These are phyloP conservation scores for Camellia japonica DNA, from an alignment of 148 eudicot species.

Conservation along the genomic window DNA sequence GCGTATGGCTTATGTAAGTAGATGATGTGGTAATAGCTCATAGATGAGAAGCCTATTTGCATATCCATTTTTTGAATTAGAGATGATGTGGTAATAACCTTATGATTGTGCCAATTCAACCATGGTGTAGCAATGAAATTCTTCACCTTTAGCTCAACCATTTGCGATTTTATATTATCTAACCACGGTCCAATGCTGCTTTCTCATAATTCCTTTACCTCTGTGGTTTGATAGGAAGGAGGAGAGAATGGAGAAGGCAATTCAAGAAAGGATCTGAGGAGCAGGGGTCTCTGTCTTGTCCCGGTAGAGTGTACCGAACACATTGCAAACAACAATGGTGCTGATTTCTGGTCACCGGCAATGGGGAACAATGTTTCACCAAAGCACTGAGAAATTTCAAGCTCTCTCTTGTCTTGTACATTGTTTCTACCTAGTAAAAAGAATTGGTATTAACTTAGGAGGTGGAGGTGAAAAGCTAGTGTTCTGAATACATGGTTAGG, in stretches of 20 bases:
- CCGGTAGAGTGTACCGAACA: constrained; percentile 35
- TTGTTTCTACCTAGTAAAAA: not conserved
- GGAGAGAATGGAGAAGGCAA: constrained; percentile 16
- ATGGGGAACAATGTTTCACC: constrained; percentile 21
- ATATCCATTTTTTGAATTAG: no score
- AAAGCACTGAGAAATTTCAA: not conserved
- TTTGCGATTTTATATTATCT: no score
- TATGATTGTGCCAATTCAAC: no score
- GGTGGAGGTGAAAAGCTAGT: not conserved
- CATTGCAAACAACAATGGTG: constrained; percentile 43
- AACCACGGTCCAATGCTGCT: not conserved
- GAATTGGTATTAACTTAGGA: not conserved
- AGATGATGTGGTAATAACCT: no score
- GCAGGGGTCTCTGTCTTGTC: constrained; percentile 45
- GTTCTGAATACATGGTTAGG: not conserved
- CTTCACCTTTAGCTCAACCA: no score
- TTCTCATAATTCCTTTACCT: not conserved
- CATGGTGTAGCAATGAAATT: no score
- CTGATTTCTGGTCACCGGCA: constrained; percentile 55
- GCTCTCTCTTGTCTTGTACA: not conserved
- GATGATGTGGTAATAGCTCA: no score
- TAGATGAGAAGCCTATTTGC: no score
- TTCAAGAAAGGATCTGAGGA: constrained; percentile 25
- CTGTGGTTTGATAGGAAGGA: constrained; percentile 21
- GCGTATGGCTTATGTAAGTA: no score